phyloP scores from a whole-genome alignment of 192 early-diverging fungal genomes.

The Coemansia sp. region DNA sequence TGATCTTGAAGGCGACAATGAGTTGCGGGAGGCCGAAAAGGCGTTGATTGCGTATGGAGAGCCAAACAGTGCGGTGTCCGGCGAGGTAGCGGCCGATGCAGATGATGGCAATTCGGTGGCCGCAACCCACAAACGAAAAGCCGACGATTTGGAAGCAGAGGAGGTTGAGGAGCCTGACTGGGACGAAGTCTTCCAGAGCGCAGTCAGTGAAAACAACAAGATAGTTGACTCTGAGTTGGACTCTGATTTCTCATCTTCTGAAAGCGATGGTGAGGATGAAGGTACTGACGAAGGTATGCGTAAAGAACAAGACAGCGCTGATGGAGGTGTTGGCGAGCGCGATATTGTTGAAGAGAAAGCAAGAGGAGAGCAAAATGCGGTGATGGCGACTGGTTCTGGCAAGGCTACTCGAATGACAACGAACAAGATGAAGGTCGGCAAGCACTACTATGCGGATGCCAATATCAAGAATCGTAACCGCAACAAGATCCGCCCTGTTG shows the following conservation, averaged over 20 bases:
- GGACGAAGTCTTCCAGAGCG: slow-evolving; percentile 87
- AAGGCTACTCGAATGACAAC: slow-evolving; percentile 85
- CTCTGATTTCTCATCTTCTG: slow-evolving; percentile 41
- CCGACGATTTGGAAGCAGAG: slow-evolving; percentile 42
- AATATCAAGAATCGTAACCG: slow-evolving; percentile 96
- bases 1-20: slow-evolving; percentile 71
- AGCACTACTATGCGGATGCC: slow-evolving; percentile 87
- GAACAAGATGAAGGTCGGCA: slow-evolving; percentile 89
- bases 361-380: not conserved
- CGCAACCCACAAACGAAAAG: slow-evolving; percentile 34
- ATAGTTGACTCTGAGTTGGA: slow-evolving; percentile 53
- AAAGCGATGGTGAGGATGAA: slow-evolving; percentile 54
- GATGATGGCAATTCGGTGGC: slow-evolving; percentile 25
- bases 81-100: not conserved
- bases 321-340: slow-evolving; percentile 12
- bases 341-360: slow-evolving; percentile 19
- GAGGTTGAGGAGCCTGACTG: slow-evolving; percentile 65
- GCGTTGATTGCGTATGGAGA: slow-evolving; percentile 30
- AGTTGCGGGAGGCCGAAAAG: slow-evolving; percentile 60
- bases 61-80: slow-evolving; percentile 16
- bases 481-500: slow-evolving; percentile 74
- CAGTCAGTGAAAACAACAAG: slow-evolving; percentile 63
- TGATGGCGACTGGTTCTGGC: slow-evolving; percentile 28
- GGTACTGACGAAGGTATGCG: not conserved
- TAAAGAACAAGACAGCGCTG: slow-evolving; percentile 16